These are phyloP conservation scores for Dendrobium officinale DNA, from an alignment of 106 monocot genomes.

Conservation along the genomic window DNA sequence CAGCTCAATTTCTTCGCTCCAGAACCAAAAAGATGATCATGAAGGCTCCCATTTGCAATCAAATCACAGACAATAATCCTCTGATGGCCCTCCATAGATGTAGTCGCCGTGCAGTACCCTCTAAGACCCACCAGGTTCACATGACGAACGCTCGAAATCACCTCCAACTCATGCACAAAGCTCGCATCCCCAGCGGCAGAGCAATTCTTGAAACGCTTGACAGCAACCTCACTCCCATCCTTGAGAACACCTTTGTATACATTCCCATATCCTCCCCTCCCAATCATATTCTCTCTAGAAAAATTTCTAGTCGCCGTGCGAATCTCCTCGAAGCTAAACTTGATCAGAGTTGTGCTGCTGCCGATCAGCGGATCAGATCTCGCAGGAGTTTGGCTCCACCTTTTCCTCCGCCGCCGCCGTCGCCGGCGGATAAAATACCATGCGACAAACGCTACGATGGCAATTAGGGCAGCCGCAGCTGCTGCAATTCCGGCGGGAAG, in stretches of 20 bases:
- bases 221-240: conserved; percentile 49
- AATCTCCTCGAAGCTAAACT: conserved; percentile 70
- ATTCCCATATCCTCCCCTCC: conserved; percentile 73
- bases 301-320: conserved; percentile 61
- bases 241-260: conserved; percentile 60
- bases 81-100: conserved; percentile 68
- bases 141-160: conserved; percentile 83
- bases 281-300: conserved; percentile 64
- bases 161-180: conserved; percentile 86
- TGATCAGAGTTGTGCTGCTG: conserved; percentile 53
- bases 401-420: background rate
- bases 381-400: background rate
- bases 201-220: conserved; percentile 87
- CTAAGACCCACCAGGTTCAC: conserved; percentile 71
- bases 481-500: conserved; percentile 1
- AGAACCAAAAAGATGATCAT: conserved; percentile 67
- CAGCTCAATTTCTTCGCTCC: conserved; percentile 29
- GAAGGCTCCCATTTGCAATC: conserved; percentile 78
- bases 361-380: conserved; percentile 19
- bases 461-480: conserved; percentile 10
- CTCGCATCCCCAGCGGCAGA: conserved; percentile 59
- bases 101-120: conserved; percentile 82
- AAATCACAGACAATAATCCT: conserved; percentile 89
- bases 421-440: conserved; percentile 9
- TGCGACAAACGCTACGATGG: background rate